Base-by-base conservation (phyloP, 2,329 filamentous ascomycete species). In the Zasmidium cellare region DNA sequence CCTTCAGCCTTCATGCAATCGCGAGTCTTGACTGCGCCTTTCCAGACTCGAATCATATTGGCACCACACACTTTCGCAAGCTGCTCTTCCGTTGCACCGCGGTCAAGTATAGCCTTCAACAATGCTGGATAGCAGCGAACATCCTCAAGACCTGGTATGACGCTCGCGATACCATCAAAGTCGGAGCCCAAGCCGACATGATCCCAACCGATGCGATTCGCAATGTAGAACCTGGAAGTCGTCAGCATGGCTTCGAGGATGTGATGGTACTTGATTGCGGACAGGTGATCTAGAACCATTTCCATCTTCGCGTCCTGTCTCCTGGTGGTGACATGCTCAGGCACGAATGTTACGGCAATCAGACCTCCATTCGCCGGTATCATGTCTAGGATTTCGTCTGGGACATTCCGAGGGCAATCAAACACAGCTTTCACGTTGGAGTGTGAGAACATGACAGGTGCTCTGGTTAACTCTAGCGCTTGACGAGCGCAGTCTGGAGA, bases 261-360 rank as follows among this genome's bases (percentile, higher is more conserved):
- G n/a, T n/a, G 35, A 41, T 14, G 7, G 35, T 11, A 6, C 11
- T 50, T 5, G 9, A 2, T 31, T 16, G 19, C 49, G n/a, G 9
- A 58, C 12, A 66, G 35, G 57, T 65, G 74, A 49, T 77, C 74
- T 6, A 74, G 71, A 0, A 78, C 74, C 41, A 65, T 61, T 23
- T 75, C 65, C 41, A 75, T 69, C 2, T 67, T 72, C 31, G 68
- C 65, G 46, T 70, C 61, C 18, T 69, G 67, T 51, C 68, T 19
- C 63, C 68, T 57, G 65, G 68, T 61, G 62, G 71, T 54, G 64
- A 74, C 53, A 53, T 73, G 73, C 9, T 72, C 69, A n/a, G 72
- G 72, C 19, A 76, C 66, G 46, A 77, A 77, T 0, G 71, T 70
- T 0, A 73, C 69, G 76, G 78, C 79, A 9, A 78, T 65, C 6